Conservation (phyloP, 371 early-diverging fungal genomes). For the Saksenaea oblongispora region DNA sequence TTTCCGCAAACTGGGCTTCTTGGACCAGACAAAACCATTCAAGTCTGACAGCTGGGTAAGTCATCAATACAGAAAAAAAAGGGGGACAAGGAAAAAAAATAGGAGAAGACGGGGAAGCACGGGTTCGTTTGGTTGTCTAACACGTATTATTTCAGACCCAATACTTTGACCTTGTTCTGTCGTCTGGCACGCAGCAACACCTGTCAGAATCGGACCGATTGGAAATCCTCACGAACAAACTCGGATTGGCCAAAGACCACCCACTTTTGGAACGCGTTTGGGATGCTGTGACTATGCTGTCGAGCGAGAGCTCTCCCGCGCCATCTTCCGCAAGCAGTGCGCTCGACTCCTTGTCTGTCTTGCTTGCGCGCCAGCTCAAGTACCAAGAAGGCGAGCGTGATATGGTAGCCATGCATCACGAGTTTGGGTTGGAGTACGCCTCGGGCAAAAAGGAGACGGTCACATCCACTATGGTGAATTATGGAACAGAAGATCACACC, state of each 20-base stretch:
- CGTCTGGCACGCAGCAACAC: slow-evolving; percentile 8
- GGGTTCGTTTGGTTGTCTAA: neutral
- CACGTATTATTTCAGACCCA: slow-evolving; percentile 15
- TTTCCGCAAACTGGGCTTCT: slow-evolving; percentile 61
- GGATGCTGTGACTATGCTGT: slow-evolving; percentile 37
- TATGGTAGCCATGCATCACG: slow-evolving; percentile 89
- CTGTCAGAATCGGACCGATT: slow-evolving; percentile 21
- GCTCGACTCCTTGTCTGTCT: slow-evolving; percentile 78
- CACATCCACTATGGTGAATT: slow-evolving; percentile 76
- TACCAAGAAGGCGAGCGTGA: slow-evolving; percentile 80
- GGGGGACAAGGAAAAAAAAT: neutral
- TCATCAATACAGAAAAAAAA: neutral
- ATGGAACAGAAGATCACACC: slow-evolving; percentile 75
- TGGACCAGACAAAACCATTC: slow-evolving; percentile 38
- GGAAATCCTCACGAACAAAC: slow-evolving; percentile 37
- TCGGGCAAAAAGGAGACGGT: slow-evolving; percentile 60
- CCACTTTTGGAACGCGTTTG: slow-evolving; percentile 41
- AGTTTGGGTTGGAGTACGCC: slow-evolving; percentile 69
- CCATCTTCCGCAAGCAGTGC: slow-evolving; percentile 13
- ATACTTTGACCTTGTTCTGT: slow-evolving; percentile 24
- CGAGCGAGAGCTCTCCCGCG: slow-evolving; percentile 7
- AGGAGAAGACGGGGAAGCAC: no score
- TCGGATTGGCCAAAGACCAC: slow-evolving; percentile 47
- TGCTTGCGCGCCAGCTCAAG: slow-evolving; percentile 69
- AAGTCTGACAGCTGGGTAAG: slow-evolving; percentile 51